Base-by-base conservation (phyloP, 2,329 filamentous ascomycete species). In the Talaromyces sp. region DNA sequence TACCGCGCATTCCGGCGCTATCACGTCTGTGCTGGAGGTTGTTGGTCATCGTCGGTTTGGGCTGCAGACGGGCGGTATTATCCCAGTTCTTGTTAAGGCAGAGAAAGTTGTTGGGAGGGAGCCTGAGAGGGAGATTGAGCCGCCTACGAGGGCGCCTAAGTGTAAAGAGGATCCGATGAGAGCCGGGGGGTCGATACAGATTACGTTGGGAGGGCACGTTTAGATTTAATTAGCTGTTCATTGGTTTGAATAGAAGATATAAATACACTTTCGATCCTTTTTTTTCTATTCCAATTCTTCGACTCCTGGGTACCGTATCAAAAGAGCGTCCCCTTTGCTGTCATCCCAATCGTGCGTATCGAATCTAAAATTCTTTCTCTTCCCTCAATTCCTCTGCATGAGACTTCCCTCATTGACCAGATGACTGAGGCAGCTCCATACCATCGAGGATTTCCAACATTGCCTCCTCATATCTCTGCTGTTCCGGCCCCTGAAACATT, bases 1-100 rank as follows among this genome's bases (percentile, higher is more conserved):
- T 47, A 87, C 84, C 1, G 80, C 80, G 47, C 86, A 88, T 70
- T 86, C 83, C 1, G 85, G 85, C 0, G 82, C 82, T 5, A 87
- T 87, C 63, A 79, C 77, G 4, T 82, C 82, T 66, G 73, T 87
- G 28, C 68, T 87, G 63, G 68, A 74, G 42, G 72, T 78, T 12
- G 62, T 77, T 34, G 78, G 78, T 0, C 82, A 84, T 70, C 72
- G 79, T 8, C 57, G 66, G 33, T 85, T 84, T 69, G 66, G 69
- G 8, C 64, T 85, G 63, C 73, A 70, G 34, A 84, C 82, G 0
- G 83, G 83, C 1, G 79, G 73, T 1, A 77, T 84, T 12, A 81
- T 85, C 56, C 81, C 82, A 0, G 77, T 84, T 14, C 65, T 85
- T 54, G 75, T 85, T 8, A 80, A 74, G 66, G 80, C 73, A 5